Base-by-base conservation (phyloP, 2,329 filamentous ascomycete species). In the Stemphylium lycopersici region DNA sequence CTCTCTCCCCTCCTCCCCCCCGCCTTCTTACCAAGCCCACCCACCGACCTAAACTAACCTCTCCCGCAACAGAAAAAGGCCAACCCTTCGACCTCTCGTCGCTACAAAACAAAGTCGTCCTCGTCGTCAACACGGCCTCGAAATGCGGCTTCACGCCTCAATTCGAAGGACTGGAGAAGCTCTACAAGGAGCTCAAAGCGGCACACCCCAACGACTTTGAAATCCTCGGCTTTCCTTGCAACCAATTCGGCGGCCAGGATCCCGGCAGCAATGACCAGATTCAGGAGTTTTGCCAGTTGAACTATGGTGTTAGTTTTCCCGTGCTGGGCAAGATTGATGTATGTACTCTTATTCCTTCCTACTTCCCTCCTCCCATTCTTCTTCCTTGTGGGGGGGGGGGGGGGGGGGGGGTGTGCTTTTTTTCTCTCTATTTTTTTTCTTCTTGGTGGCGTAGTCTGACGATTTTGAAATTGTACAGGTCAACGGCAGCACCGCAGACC, bases 111-210 rank as follows among this genome's bases (percentile, higher is more conserved):
- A 98, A 98, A 79, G 93, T 98, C 66, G 86, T 98, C 68, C 88
- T 99, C 57, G 83, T 96, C 70, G 92, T 99, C 80, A 99, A 99
- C 86, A 97, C 93, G 1, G 95, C 95, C 66, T 96, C 91, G 76
- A 97, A 98, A 82, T 99, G 95, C 83, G 93, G 95, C 76, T 98
- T 98, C 86, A 98, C 95, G 2, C 92, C 92, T 11, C 95, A 99
- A 79, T 97, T 95, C 79, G 87, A 85, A 60, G 91, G 90, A 29
- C 90, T 99, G 46, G 93, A 99, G 81, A 88, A 85, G 71, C 85
- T 99, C 61, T 96, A 96, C 86, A 90, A 96, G 70, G 77, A 80
- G 46, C 70, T 97, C 73, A 86, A 85, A 67, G 81, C 81, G 63
- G 82, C 85, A 70, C 81, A 96, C 81, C 84, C 82, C 29, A 84